phyloP scores from a whole-genome alignment of 208 protist species.

The Crithidia bombi region DNA sequence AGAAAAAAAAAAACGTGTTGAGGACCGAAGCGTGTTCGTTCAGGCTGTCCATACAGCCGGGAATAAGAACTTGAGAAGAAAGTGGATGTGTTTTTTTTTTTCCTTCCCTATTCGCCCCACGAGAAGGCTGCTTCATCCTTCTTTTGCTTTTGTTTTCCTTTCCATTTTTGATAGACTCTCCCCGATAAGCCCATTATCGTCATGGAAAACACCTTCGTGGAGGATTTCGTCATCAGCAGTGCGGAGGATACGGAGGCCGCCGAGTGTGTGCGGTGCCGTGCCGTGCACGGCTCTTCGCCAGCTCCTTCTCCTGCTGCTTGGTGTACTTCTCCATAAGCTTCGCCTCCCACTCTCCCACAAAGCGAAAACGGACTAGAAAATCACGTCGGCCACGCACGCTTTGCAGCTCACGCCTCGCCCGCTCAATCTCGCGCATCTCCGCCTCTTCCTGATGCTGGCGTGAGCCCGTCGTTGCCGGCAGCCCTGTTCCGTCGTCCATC shows the following conservation, averaged over 20 bases:
- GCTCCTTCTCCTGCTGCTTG: constrained; percentile 22
- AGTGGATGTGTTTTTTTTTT: no score
- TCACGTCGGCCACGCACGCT: constrained; percentile 38
- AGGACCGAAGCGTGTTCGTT: no score
- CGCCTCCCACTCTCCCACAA: constrained; percentile 75
- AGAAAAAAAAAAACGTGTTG: no score
- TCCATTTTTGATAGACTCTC: background rate
- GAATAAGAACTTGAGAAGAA: no score
- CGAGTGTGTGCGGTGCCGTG: background rate
- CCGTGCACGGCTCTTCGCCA: background rate
- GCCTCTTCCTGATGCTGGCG: background rate
- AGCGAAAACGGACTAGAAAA: constrained; percentile 77
- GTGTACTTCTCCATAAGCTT: constrained; percentile 56
- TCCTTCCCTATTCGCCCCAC: no score
- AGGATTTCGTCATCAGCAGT: background rate
- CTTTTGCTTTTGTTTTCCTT: no score
- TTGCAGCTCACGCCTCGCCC: constrained; percentile 27
- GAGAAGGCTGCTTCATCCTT: no score
- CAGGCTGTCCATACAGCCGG: no score
- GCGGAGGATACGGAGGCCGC: constrained; percentile 1
- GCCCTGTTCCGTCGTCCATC: constrained; percentile 13
- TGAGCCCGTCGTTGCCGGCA: background rate
- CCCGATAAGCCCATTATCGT: no score
- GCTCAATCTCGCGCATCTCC: constrained; percentile 2
- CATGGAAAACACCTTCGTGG: no score